These are phyloP conservation scores for Tricholoma sp. DNA, from an alignment of 768 basidiomycete genomes.

Conservation along the genomic window DNA sequence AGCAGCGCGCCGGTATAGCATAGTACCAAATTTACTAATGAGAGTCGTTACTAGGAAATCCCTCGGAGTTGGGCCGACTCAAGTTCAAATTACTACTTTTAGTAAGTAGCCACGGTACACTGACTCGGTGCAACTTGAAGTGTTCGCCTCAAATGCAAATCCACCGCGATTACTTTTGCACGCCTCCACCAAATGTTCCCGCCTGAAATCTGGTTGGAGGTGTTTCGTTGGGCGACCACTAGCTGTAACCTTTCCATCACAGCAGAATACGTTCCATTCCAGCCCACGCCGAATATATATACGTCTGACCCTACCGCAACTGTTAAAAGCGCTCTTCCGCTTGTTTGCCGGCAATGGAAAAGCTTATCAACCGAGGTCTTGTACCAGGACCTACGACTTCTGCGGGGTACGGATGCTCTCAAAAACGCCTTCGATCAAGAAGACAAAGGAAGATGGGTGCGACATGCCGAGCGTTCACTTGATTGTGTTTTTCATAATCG, in stretches of 20 bases:
- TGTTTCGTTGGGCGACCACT: slow-evolving; percentile 41
- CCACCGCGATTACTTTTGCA: background rate
- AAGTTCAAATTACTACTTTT: too few species aligned
- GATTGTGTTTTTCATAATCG: background rate
- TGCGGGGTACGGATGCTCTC: slow-evolving; percentile 25
- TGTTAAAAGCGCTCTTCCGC: slow-evolving; percentile 37
- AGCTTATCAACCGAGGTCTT: slow-evolving; percentile 39
- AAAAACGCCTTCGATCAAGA: slow-evolving; percentile 25
- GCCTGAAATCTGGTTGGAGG: slow-evolving; percentile 49
- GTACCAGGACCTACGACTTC: slow-evolving; percentile 50
- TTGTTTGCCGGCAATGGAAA: slow-evolving; percentile 58
- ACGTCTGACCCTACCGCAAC: slow-evolving; percentile 22
- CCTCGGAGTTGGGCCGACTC: too few species aligned
- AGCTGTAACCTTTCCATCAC: slow-evolving; percentile 19
- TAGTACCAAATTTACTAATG: too few species aligned
- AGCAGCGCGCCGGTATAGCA: too few species aligned
- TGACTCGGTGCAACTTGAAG: too few species aligned
- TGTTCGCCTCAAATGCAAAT: background rate
- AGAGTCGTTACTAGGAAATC: too few species aligned
- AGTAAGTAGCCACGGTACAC: too few species aligned
- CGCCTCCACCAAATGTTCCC: slow-evolving; percentile 28
- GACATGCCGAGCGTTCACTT: slow-evolving; percentile 11
- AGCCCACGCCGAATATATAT: slow-evolving; percentile 25
- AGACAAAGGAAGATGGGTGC: slow-evolving; percentile 21
- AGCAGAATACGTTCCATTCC: slow-evolving; percentile 44